phyloP scores from a whole-genome alignment of 805 yeast species.

The Blastobotrys peoriensis region DNA sequence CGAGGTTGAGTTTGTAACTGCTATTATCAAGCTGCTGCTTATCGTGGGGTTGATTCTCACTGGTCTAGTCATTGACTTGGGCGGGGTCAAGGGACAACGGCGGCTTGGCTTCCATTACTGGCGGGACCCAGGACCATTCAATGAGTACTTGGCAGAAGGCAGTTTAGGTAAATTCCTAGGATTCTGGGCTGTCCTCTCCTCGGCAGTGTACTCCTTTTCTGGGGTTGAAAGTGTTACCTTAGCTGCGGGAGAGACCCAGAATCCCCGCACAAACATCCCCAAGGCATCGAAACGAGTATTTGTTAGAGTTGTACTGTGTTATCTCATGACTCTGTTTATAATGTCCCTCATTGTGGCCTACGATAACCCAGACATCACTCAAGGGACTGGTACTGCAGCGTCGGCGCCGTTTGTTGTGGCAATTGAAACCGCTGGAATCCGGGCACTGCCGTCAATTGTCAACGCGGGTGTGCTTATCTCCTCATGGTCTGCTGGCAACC shows the following conservation, averaged over 20 bases:
- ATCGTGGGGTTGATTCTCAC: slow-evolving; percentile 61
- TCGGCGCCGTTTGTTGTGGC: slow-evolving; percentile 87
- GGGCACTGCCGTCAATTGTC: slow-evolving; percentile 64
- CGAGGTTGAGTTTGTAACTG: slow-evolving; percentile 48
- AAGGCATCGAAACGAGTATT: slow-evolving; percentile 65
- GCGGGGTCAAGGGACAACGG: slow-evolving; percentile 74
- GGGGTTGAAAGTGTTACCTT: slow-evolving; percentile 69
- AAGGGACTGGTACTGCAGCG: slow-evolving; percentile 45
- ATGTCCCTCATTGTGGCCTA: slow-evolving; percentile 66
- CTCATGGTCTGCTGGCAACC: slow-evolving; percentile 76
- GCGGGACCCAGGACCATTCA: slow-evolving; percentile 63
- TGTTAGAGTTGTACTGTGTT: slow-evolving; percentile 62
- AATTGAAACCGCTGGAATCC: slow-evolving; percentile 57
- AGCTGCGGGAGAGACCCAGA: slow-evolving; percentile 67
- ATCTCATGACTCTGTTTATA: slow-evolving; percentile 53
- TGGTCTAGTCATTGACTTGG: slow-evolving; percentile 56
- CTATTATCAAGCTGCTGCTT: slow-evolving; percentile 57
- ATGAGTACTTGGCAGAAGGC: slow-evolving; percentile 37
- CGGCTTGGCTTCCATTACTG: slow-evolving; percentile 68
- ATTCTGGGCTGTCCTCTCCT: slow-evolving; percentile 55
- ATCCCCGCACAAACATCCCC: slow-evolving; percentile 64
- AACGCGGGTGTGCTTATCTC: slow-evolving; percentile 73
- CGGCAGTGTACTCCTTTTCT: slow-evolving; percentile 63
- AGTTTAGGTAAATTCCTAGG: slow-evolving; percentile 53
- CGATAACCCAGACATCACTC: slow-evolving; percentile 46